Base-by-base conservation (phyloP, 495 filamentous ascomycete species). In the Podospora appendiculata region DNA sequence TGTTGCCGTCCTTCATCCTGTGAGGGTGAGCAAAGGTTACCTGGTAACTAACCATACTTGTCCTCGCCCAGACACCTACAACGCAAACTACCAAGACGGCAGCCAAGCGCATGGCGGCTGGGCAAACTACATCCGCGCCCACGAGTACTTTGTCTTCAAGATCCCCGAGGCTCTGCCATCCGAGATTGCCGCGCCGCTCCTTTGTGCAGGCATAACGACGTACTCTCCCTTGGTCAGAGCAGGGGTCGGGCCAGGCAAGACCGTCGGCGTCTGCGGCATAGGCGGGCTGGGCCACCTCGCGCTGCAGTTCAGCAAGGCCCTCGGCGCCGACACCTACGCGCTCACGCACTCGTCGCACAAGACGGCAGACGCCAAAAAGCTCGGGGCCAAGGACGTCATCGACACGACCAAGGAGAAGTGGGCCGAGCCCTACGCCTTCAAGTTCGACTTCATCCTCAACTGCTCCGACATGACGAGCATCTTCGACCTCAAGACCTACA, bases 191-290 rank as follows among this genome's bases (percentile, higher is more conserved):
- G 89, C 85, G 8, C 89, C 89, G 0, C 84, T 90, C 74, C 76
- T 92, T 54, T 94, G 89, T 63, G 87, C 86, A 25, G 87, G 88
- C 39, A 60, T 90, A 34, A 91, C 88, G 2, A 79, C 79, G 2
- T 91, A 82, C 70, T 79, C 77, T 19, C 85, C 87, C 0, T 71
- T 91, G 0, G 78, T 83, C 6, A 75, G 83, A 17, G 74, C 81
- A 19, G 79, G 76, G 17, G 66, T 75, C 19, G 81, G 85, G 0
- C 82, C 84, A 0, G 83, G 85, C 18, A 83, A 88, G 70, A 83
- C 81, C 56, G 81, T 89, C 16, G 87, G 74, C 35, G 76, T 88
- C 36, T 73, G 87, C 9, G 86, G 86, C 54, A 74, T 90, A 38
- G 87, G 88, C 1, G 87, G 88, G 0, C 63, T 91, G 0, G 88